Evolutionary conservation across 2,329 filamentous ascomycete genomes (phyloP), one percentile per base, ranked within the genome.

Genomic region (Fusarium sp.): DNA sequence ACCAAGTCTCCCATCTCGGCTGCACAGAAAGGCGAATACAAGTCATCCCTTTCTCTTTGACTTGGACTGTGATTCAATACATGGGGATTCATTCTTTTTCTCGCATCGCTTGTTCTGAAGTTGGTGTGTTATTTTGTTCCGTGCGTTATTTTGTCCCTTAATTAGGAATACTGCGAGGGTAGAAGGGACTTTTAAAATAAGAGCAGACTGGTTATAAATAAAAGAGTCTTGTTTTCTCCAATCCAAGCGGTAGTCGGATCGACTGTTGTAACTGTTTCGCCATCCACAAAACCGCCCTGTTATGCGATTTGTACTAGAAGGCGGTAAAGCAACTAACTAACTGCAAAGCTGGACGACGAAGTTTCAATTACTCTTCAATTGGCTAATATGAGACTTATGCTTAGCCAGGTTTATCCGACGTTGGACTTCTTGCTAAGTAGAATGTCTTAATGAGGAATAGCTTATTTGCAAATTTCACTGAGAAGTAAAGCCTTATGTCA

Each of bases 381-480:
- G 38, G 19, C 37, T 21, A 21, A 39, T 3, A 21, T 21, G 19
- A 39, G 7, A 39, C 37, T 11, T 21, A 14, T 39, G 3, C 19
- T 39, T 21, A 21, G 33, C 33, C 33, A 35, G 4, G 3, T 37
- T n/a, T n/a, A n/a, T n/a, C n/a, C n/a, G n/a, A n/a, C n/a, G 16
- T 37, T 37, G 9, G 12, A n/a, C 14, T 39, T 39, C 8, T 8
- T n/a, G 8, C 5, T 41, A 8, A 14, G 11, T n/a, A 15, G 4
- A 15, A 9, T n/a, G 12, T n/a, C 7, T 39, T 15, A 8, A n/a
- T 39, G 21, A 4, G 38, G 38, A 39, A 39, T 39, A 39, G 38
- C 12, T 14, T 39, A 5, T 9, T 10, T 0, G 1, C 8, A 6
- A 15, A n/a, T 21, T 1, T 21, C 12, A 5, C 7, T 12, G 7